These are phyloP conservation scores for Penicillium hordei DNA, from an alignment of 2,329 filamentous ascomycete genomes.

Conservation along the genomic window DNA sequence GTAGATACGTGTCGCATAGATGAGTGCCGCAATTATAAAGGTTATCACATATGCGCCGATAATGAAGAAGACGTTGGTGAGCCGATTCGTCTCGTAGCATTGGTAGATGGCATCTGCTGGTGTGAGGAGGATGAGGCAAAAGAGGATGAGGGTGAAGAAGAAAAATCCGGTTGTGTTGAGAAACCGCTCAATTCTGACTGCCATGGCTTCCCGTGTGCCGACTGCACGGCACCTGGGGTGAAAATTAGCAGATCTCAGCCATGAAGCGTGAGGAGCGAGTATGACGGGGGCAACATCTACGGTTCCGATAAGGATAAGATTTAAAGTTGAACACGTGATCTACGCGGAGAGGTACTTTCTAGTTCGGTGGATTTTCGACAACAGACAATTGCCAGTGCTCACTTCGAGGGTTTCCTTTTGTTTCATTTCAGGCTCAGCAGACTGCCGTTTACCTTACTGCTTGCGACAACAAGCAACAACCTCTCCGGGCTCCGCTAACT, in stretches of 20 bases:
- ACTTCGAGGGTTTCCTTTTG: background rate
- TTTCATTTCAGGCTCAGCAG: background rate
- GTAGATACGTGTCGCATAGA: conserved; percentile 83
- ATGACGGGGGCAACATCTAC: conserved; percentile 1
- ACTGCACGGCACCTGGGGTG: conserved; percentile 11
- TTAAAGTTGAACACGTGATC: conserved; percentile 5
- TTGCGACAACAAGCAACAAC: background rate
- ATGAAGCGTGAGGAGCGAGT: background rate
- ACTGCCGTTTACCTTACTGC: no score
- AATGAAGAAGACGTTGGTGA: conserved; percentile 82
- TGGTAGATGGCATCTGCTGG: conserved; percentile 80
- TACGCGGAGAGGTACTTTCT: background rate
- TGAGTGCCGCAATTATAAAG: conserved; percentile 66
- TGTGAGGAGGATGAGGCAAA: conserved; percentile 73
- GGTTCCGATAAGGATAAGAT: conserved; percentile 8
- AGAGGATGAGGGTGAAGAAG: conserved; percentile 69
- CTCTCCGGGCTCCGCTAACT: background rate
- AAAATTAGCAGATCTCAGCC: conserved; percentile 2
- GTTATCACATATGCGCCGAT: conserved; percentile 73
- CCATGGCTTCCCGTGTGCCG: conserved; percentile 29
- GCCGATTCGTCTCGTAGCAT: conserved; percentile 63
- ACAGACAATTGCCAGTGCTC: background rate
- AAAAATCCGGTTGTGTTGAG: conserved; percentile 79
- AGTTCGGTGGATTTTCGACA: background rate
- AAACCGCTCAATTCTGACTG: conserved; percentile 64